Conservation (phyloP, 345 rosid species). For the Leavenworthia alabamica region DNA sequence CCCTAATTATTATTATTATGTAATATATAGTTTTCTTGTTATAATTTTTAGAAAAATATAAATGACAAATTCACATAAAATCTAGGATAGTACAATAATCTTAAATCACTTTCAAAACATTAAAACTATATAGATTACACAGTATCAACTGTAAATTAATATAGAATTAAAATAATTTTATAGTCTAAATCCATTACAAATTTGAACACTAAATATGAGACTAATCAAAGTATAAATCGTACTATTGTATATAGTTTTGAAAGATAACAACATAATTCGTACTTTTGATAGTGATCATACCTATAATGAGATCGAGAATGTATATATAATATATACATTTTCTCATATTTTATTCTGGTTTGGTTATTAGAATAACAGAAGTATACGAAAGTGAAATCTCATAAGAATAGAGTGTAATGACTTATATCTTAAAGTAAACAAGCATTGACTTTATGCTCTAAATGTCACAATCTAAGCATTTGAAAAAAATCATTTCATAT, state of each 20-base stretch:
- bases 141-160: not conserved
- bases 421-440: constrained; percentile 4
- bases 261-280: not conserved
- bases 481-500: not conserved
- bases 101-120: not conserved
- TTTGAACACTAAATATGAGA: not conserved
- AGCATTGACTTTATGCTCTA: constrained; percentile 18
- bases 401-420: constrained; percentile 4
- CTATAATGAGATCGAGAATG: not conserved
- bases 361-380: constrained; percentile 14
- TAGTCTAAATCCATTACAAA: not conserved
- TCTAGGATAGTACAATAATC: not conserved
- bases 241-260: not conserved
- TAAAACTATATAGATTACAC: not conserved
- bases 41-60: too few relatives aligned
- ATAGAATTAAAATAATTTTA: not conserved
- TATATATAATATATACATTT: not conserved
- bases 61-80: not conserved
- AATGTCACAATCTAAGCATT: not conserved
- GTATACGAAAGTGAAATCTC: constrained; percentile 11
- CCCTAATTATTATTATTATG: too few relatives aligned
- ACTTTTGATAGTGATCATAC: not conserved
- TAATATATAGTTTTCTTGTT: too few relatives aligned
- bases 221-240: not conserved
- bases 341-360: not conserved